Percentiles rank a stretch among this genome's conserved stretches.
Evolutionary conservation across 2,329 filamentous ascomycete species (phyloP).

Genomic region (Orbilia blumenaviensis): DNA sequence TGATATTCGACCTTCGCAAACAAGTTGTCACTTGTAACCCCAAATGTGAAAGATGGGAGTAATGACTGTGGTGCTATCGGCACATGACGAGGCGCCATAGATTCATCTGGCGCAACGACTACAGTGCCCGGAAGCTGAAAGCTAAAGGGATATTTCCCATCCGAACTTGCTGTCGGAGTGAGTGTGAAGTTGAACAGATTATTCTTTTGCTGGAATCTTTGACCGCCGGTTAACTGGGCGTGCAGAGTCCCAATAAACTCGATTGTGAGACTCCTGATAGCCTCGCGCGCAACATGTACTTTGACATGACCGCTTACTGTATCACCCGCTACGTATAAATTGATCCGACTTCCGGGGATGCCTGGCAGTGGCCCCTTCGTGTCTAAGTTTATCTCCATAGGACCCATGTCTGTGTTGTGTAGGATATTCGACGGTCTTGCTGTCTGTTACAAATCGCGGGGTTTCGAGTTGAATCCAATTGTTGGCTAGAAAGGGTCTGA

Average conservation of each 20-base stretch:
- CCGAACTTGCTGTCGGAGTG: conserved; percentile 1
- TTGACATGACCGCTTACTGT: conserved; percentile 40
- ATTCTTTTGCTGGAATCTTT: conserved; percentile 24
- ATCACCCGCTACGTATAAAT: conserved; percentile 40
- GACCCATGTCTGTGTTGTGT: conserved; percentile 36
- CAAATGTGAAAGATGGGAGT: conserved; percentile 34
- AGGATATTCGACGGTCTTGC: neutral
- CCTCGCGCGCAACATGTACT: conserved; percentile 16
- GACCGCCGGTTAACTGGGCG: neutral
- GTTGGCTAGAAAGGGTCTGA: too few species aligned
- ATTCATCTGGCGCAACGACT: conserved; percentile 31
- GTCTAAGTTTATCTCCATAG: conserved; percentile 39
- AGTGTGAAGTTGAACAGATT: conserved; percentile 34
- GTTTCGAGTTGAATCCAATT: neutral
- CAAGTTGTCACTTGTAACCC: neutral
- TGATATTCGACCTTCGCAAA: conserved; percentile 36
- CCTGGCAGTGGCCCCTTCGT: conserved; percentile 26
- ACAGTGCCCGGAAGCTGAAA: conserved; percentile 39
- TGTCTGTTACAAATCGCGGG: neutral
- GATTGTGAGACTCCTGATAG: conserved; percentile 33
- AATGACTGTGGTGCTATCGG: conserved; percentile 42
- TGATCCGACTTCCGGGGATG: conserved; percentile 32
- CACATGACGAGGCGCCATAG: conserved; percentile 40
- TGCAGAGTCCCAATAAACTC: conserved; percentile 33
- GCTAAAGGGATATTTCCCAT: conserved; percentile 21